Evolutionary conservation across 257 asterid genomes (phyloP).

Genomic region (Fraxinus anomala): DNA sequence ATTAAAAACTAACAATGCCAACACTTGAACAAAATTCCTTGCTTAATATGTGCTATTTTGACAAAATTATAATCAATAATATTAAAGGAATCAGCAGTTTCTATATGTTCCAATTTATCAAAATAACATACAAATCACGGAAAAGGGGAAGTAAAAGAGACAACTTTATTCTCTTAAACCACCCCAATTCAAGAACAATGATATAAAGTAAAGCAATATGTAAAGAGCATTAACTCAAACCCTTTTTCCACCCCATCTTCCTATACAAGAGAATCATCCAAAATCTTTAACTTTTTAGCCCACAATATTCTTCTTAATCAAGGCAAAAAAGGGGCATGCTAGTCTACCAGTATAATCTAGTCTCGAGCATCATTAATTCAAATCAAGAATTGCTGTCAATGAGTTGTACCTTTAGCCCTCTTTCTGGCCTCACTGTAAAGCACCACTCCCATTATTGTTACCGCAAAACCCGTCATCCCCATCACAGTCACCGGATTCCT

Average conservation of each 20-base stretch:
- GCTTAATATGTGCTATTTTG: not conserved
- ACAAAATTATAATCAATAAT: slow-evolving; percentile 13
- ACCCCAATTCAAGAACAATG: slow-evolving; percentile 46
- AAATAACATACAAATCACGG: slow-evolving; percentile 40
- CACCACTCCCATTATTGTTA: slow-evolving; percentile 90
- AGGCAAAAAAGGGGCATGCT: slow-evolving; percentile 20
- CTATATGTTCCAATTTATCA: slow-evolving; percentile 36
- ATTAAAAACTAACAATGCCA: not conserved
- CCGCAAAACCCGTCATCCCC: slow-evolving; percentile 89
- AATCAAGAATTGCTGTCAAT: slow-evolving; percentile 46
- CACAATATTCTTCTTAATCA: slow-evolving; percentile 34
- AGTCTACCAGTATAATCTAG: slow-evolving; percentile 17
- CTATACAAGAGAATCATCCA: slow-evolving; percentile 54
- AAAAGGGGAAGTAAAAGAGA: slow-evolving; percentile 70
- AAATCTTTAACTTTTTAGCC: slow-evolving; percentile 31
- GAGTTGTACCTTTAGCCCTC: slow-evolving; percentile 74
- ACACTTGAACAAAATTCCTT: not conserved
- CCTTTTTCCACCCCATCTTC: slow-evolving; percentile 42
- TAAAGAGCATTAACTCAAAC: slow-evolving; percentile 28
- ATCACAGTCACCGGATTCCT: slow-evolving; percentile 90
- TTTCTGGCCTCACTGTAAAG: slow-evolving; percentile 97
- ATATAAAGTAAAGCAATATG: slow-evolving; percentile 41
- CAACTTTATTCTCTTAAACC: slow-evolving; percentile 62
- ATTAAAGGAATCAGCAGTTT: slow-evolving; percentile 46
- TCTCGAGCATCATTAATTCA: slow-evolving; percentile 21